These are phyloP conservation scores for Myxozyma neotropica DNA, from an alignment of 805 yeast species.

Conservation along the genomic window DNA sequence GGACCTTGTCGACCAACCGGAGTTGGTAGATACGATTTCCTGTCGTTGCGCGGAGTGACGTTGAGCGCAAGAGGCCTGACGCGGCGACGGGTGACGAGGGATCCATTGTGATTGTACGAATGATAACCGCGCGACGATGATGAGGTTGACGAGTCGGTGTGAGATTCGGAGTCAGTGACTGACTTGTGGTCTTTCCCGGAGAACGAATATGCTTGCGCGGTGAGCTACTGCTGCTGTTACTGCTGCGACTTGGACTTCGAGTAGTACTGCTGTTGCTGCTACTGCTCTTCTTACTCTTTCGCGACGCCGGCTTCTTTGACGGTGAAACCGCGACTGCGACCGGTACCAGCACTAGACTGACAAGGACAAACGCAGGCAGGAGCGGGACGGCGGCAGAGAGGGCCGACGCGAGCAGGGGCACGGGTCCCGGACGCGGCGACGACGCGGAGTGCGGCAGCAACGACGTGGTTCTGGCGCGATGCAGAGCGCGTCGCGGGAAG, in stretches of 20 bases:
- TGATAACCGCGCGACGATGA: neutral
- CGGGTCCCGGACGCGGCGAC: constrained; percentile 23
- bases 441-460: constrained; percentile 16
- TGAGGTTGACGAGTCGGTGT: constrained; percentile 10
- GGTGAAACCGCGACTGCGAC: constrained; percentile 13
- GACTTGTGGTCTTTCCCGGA: neutral
- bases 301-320: neutral
- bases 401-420: constrained; percentile 24
- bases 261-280: neutral
- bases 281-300: neutral
- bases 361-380: constrained; percentile 18
- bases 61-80: constrained; percentile 15
- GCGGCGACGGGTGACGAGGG: constrained; percentile 1
- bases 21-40: constrained; percentile 29
- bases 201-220: constrained; percentile 15
- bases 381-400: constrained; percentile 28
- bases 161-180: neutral
- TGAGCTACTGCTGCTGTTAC: neutral
- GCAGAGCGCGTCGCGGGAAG: constrained; percentile 8
- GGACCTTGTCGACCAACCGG: constrained; percentile 28
- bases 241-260: too few relatives aligned
- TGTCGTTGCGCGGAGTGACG: constrained; percentile 26
- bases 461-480: constrained; percentile 23
- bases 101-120: neutral
- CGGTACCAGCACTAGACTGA: constrained; percentile 9